Evolutionary conservation across 257 asterid genomes (phyloP).

Genomic region (Lithospermum erythrorhizon): DNA sequence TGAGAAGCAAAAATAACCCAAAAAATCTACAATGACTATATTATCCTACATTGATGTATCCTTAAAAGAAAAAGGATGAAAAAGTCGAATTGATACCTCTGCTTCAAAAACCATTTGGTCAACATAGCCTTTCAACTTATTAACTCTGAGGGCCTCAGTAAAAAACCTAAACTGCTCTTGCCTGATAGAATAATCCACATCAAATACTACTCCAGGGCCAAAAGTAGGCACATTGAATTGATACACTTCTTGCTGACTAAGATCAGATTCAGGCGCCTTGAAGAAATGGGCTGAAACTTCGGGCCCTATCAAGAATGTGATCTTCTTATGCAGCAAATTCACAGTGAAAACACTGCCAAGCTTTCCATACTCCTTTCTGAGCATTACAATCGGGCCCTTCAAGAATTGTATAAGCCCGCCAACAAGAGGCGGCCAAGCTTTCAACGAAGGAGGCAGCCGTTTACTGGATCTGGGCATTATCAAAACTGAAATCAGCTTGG

Average conservation of each 20-base stretch:
- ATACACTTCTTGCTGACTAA: slow-evolving; percentile 90
- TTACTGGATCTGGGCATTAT: slow-evolving; percentile 65
- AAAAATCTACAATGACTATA: slow-evolving; percentile 12
- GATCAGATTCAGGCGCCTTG: slow-evolving; percentile 90
- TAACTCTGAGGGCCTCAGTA: slow-evolving; percentile 82
- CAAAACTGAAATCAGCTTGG: slow-evolving; percentile 44
- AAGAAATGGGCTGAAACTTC: slow-evolving; percentile 95
- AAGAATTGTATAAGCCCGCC: slow-evolving; percentile 69
- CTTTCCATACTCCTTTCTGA: slow-evolving; percentile 80
- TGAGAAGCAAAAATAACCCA: background rate
- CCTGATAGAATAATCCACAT: slow-evolving; percentile 73
- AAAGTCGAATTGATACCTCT: slow-evolving; percentile 34
- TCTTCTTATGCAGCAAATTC: slow-evolving; percentile 51
- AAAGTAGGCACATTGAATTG: slow-evolving; percentile 92
- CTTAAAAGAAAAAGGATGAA: background rate
- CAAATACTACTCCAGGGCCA: slow-evolving; percentile 96
- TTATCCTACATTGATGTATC: slow-evolving; percentile 6
- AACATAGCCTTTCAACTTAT: slow-evolving; percentile 71
- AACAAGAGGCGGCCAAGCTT: slow-evolving; percentile 59
- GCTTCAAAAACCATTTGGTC: slow-evolving; percentile 85
- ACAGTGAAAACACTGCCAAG: slow-evolving; percentile 88
- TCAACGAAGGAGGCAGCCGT: slow-evolving; percentile 60
- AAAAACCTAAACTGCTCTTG: slow-evolving; percentile 96
- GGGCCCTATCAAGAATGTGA: slow-evolving; percentile 85
- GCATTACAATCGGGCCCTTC: slow-evolving; percentile 80